A percentile compares a stretch with the other conserved stretches of the same genome.
phyloP scores from a whole-genome alignment of 176 grass and related monocot species.

The Puccinellia tenuiflora region DNA sequence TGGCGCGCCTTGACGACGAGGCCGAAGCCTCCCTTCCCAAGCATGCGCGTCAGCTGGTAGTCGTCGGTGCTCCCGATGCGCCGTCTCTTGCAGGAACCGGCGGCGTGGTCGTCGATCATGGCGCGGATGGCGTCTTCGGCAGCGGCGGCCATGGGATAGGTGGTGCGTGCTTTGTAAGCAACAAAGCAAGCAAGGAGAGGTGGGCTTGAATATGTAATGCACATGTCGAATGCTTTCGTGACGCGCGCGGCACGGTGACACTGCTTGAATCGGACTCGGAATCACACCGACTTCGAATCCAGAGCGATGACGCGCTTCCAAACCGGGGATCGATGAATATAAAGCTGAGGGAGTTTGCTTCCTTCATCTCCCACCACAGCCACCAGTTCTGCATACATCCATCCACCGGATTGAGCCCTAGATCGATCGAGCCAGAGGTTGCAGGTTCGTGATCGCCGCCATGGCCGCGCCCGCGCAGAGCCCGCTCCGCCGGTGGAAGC shows the following conservation, averaged over 20 bases:
- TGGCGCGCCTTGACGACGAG: slow-evolving; percentile 6
- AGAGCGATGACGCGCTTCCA: no score
- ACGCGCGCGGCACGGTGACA: background rate
- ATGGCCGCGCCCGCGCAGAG: background rate
- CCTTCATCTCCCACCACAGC: no score
- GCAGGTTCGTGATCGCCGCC: no score
- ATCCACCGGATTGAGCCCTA: no score
- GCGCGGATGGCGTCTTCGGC: background rate
- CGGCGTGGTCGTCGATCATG: background rate
- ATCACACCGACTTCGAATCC: no score
- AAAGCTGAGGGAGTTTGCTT: background rate
- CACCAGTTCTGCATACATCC: no score
- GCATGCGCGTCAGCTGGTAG: background rate
- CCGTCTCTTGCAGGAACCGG: background rate
- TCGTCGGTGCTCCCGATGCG: background rate
- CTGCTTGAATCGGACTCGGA: no score
- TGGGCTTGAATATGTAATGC: no score
- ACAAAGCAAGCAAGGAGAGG: background rate
- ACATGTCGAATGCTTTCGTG: no score
- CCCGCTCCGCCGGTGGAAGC: slow-evolving; percentile 3
- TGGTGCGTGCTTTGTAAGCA: no score
- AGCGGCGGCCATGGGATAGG: background rate
- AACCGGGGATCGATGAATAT: background rate
- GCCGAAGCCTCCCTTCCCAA: background rate
- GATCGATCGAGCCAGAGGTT: no score